Percentiles rank a stretch among this genome's conserved stretches.
Conservation (phyloP, 140 eudicot genomes). For the Oenanthe javanica region DNA sequence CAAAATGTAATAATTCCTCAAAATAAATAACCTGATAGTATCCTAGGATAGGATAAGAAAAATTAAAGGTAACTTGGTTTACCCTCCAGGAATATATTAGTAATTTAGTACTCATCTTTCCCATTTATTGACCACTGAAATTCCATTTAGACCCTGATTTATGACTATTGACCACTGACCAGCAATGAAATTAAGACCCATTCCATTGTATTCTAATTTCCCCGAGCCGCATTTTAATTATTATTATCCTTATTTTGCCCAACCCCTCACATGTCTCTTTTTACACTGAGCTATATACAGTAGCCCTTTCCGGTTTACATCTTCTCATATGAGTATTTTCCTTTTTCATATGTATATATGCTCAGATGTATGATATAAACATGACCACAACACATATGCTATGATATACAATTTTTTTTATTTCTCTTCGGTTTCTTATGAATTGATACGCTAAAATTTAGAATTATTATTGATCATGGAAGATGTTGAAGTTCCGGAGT, state of each 20-base stretch:
- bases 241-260: background rate
- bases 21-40: too few species aligned
- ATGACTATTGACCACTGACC: too few species aligned
- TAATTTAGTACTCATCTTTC: too few species aligned
- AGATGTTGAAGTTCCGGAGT: constrained; percentile 36
- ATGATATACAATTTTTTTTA: background rate
- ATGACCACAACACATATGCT: background rate
- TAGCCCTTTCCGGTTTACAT: background rate
- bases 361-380: background rate
- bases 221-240: too few species aligned
- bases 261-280: background rate
- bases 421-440: background rate
- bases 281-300: background rate
- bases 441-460: background rate
- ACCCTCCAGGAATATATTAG: too few species aligned
- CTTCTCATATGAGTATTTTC: background rate
- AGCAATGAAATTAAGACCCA: too few species aligned
- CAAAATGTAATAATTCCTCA: too few species aligned
- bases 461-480: constrained; percentile 18
- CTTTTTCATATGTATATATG: background rate
- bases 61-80: too few species aligned
- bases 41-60: too few species aligned
- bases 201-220: too few species aligned
- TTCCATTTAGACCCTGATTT: too few species aligned
- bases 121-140: too few species aligned